Conservation (phyloP, 2,329 filamentous ascomycete species). For the Pseudogymnoascus verrucosus region DNA sequence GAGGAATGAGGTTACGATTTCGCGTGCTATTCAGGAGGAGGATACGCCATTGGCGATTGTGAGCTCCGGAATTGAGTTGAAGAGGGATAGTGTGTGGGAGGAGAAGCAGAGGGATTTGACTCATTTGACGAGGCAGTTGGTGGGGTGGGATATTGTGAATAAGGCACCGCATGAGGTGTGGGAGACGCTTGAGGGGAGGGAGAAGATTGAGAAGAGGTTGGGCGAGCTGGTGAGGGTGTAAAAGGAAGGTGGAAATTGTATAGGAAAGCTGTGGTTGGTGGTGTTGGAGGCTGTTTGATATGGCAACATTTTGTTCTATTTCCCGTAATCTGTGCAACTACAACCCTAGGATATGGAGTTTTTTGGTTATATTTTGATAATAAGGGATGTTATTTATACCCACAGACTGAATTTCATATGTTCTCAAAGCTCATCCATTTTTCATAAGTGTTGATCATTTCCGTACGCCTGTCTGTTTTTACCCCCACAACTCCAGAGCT, state of each 20-base stretch:
- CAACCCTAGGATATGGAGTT: neutral
- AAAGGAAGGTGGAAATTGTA: neutral
- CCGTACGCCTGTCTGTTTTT: constrained; percentile 1
- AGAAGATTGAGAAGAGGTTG: constrained; percentile 71
- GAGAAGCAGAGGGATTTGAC: constrained; percentile 78
- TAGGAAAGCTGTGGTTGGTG: neutral
- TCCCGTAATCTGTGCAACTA: neutral
- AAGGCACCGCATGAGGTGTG: constrained; percentile 83
- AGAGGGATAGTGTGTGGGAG: constrained; percentile 65
- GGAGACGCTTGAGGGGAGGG: constrained; percentile 63
- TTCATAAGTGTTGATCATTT: constrained; percentile 7
- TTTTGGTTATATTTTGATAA: neutral
- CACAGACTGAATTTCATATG: neutral
- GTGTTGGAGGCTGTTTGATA: neutral
- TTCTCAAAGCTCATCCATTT: neutral
- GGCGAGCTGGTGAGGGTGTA: constrained; percentile 51
- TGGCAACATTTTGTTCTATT: neutral
- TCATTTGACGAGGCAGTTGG: constrained; percentile 67
- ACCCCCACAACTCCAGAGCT: constrained; percentile 8
- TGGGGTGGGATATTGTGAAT: constrained; percentile 80
- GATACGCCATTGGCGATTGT: constrained; percentile 71
- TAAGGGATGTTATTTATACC: neutral
- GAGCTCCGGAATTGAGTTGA: constrained; percentile 68
- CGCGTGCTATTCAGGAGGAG: constrained; percentile 69
- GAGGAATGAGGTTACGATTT: constrained; percentile 71